A percentile compares a stretch with the other conserved stretches of the same genome.
Evolutionary conservation across 1,139 yeast genomes (phyloP).

Genomic region (Suhomyces kunorum): DNA sequence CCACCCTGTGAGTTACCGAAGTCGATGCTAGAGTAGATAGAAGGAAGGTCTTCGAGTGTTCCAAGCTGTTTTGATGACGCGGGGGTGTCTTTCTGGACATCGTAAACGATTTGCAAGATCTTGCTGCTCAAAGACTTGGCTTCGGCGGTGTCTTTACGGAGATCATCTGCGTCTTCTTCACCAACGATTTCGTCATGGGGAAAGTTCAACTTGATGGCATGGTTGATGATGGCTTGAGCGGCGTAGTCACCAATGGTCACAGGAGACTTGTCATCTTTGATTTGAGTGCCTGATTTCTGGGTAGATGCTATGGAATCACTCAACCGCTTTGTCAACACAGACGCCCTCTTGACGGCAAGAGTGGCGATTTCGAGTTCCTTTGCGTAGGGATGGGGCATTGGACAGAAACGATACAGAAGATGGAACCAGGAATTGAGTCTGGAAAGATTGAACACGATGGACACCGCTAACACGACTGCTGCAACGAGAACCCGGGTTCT

Average conservation of each 20-base stretch:
- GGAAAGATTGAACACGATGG: slow-evolving; percentile 9
- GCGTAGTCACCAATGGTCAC: slow-evolving; percentile 97
- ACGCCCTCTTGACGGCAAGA: slow-evolving; percentile 87
- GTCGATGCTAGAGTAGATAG: slow-evolving; percentile 70
- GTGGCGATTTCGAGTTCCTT: slow-evolving; percentile 78
- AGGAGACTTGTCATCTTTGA: slow-evolving; percentile 88
- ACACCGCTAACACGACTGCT: slow-evolving; percentile 1
- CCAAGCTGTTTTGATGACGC: slow-evolving; percentile 35
- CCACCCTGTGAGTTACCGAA: slow-evolving; percentile 81
- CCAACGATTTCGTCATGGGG: slow-evolving; percentile 89
- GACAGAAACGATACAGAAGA: slow-evolving; percentile 1
- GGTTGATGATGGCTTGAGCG: slow-evolving; percentile 89
- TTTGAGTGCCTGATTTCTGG: slow-evolving; percentile 61
- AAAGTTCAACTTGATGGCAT: slow-evolving; percentile 76
- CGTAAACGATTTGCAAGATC: slow-evolving; percentile 52
- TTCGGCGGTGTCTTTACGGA: slow-evolving; percentile 50
- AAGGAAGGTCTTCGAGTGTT: slow-evolving; percentile 42
- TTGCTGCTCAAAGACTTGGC: slow-evolving; percentile 34
- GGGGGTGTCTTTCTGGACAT: slow-evolving; percentile 42
- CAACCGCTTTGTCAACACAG: slow-evolving; percentile 71
- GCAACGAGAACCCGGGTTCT: slow-evolving; percentile 4
- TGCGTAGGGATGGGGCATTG: slow-evolving; percentile 32
- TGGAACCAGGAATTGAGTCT: background rate
- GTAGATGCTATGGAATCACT: slow-evolving; percentile 65
- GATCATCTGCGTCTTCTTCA: slow-evolving; percentile 80